These are phyloP conservation scores for Mucor ambiguus DNA, from an alignment of 371 early-diverging fungal genomes.

Conservation along the genomic window DNA sequence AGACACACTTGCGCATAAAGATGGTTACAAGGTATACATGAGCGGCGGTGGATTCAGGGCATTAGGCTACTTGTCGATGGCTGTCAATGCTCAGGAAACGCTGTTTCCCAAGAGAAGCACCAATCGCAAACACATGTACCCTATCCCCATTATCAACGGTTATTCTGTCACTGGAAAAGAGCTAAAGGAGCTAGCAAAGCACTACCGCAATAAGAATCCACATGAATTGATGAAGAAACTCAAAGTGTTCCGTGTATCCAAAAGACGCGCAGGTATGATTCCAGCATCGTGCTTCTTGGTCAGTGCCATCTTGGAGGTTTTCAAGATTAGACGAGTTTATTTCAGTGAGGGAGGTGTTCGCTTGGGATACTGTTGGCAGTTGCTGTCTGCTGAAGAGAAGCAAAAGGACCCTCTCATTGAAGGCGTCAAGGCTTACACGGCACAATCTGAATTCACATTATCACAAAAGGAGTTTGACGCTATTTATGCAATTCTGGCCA, in stretches of 20 bases:
- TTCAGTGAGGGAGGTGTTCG: slow-evolving; percentile 71
- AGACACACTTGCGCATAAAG: slow-evolving; percentile 28
- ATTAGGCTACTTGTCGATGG: slow-evolving; percentile 64
- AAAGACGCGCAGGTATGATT: slow-evolving; percentile 60
- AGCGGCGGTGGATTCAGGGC: slow-evolving; percentile 67
- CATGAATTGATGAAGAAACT: slow-evolving; percentile 36
- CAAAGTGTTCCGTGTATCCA: slow-evolving; percentile 58
- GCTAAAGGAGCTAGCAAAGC: slow-evolving; percentile 38
- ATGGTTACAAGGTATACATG: slow-evolving; percentile 57
- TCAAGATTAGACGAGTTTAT: slow-evolving; percentile 46
- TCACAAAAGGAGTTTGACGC: slow-evolving; percentile 36
- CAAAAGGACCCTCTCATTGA: slow-evolving; percentile 57
- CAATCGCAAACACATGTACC: slow-evolving; percentile 42
- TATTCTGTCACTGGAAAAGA: slow-evolving; percentile 49
- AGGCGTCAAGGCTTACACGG: slow-evolving; percentile 51
- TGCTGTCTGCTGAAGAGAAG: slow-evolving; percentile 47
- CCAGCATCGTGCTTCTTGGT: slow-evolving; percentile 65
- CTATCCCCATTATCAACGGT: slow-evolving; percentile 67
- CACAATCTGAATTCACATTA: slow-evolving; percentile 29
- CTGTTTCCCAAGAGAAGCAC: slow-evolving; percentile 13
- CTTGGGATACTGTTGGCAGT: slow-evolving; percentile 59
- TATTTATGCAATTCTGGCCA: slow-evolving; percentile 32
- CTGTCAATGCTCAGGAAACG: slow-evolving; percentile 20
- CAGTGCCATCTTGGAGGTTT: slow-evolving; percentile 53
- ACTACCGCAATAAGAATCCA: slow-evolving; percentile 35